These are phyloP conservation scores for Monilinia polystroma DNA, from an alignment of 2,329 filamentous ascomycete species.

Conservation along the genomic window DNA sequence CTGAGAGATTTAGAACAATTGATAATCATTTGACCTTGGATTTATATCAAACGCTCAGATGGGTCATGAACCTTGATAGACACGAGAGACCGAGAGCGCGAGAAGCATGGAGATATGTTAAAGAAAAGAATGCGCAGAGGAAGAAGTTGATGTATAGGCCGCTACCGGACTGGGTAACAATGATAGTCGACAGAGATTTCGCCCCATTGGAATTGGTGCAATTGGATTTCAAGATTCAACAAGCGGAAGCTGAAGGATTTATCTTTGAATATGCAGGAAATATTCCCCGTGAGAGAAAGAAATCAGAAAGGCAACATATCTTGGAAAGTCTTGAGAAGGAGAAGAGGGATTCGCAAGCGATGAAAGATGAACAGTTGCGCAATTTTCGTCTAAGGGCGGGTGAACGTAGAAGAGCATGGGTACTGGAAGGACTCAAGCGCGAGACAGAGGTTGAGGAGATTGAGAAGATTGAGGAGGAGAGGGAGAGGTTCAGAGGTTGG, in stretches of 20 bases:
- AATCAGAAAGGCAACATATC: neutral
- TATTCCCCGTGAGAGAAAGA: neutral
- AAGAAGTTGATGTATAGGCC: conserved; percentile 10
- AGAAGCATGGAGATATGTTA: neutral
- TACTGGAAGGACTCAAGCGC: neutral
- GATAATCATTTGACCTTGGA: conserved; percentile 1
- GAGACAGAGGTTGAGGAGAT: neutral
- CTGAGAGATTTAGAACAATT: neutral
- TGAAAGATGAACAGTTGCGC: neutral
- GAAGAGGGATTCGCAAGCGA: neutral
- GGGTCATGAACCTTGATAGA: neutral
- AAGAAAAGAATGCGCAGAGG: neutral
- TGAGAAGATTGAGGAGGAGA: neutral
- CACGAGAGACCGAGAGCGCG: neutral
- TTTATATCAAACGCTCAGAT: neutral
- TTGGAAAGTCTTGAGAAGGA: neutral
- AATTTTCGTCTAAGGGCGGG: neutral
- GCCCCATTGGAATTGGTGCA: neutral
- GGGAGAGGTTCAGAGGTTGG: no score
- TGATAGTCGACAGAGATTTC: neutral
- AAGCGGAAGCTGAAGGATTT: neutral
- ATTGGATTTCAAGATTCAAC: neutral
- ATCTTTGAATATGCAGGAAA: neutral
- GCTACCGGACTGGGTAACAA: neutral
- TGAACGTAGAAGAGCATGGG: no score